Conservation (phyloP, 805 yeast genomes). For the Ogataea glucozyma region DNA sequence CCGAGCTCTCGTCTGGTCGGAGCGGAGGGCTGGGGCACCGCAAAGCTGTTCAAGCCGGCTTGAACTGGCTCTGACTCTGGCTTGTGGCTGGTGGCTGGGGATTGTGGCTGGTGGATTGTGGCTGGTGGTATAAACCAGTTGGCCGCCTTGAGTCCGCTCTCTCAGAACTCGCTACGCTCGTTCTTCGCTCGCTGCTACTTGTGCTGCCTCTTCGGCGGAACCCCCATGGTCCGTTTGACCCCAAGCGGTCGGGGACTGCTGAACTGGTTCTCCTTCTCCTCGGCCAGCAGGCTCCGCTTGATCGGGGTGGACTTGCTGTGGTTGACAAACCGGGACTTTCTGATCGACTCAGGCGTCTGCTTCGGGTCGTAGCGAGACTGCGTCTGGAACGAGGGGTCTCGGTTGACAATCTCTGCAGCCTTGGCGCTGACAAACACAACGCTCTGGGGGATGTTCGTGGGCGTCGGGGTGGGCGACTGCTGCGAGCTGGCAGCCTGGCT, state of each 20-base stretch:
- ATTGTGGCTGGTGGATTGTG: too few species aligned
- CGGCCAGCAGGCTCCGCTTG: constrained; percentile 38
- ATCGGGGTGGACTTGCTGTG: constrained; percentile 69
- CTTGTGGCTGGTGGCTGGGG: too few species aligned
- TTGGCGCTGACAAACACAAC: constrained; percentile 61
- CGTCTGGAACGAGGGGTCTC: constrained; percentile 40
- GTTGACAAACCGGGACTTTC: constrained; percentile 54
- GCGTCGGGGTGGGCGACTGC: constrained; percentile 16
- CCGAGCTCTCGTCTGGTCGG: too few species aligned
- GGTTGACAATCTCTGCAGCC: constrained; percentile 58
- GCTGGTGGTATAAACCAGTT: too few species aligned
- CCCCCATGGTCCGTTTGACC: constrained; percentile 28
- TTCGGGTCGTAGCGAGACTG: constrained; percentile 55
- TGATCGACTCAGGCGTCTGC: constrained; percentile 55
- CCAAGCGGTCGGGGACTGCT: constrained; percentile 13
- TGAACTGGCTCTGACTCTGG: too few species aligned
- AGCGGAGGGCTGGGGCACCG: too few species aligned
- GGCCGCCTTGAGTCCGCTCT: too few species aligned
- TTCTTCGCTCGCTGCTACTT: too few species aligned
- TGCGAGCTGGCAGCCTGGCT: constrained; percentile 5
- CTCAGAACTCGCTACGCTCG: too few species aligned
- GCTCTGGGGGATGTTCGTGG: constrained; percentile 25
- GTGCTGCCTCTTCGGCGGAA: constrained; percentile 28
- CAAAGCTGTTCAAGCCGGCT: too few species aligned
- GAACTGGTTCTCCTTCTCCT: constrained; percentile 16